These are phyloP conservation scores for Didymella sp. DNA, from an alignment of 2,329 filamentous ascomycete species.

Conservation along the genomic window DNA sequence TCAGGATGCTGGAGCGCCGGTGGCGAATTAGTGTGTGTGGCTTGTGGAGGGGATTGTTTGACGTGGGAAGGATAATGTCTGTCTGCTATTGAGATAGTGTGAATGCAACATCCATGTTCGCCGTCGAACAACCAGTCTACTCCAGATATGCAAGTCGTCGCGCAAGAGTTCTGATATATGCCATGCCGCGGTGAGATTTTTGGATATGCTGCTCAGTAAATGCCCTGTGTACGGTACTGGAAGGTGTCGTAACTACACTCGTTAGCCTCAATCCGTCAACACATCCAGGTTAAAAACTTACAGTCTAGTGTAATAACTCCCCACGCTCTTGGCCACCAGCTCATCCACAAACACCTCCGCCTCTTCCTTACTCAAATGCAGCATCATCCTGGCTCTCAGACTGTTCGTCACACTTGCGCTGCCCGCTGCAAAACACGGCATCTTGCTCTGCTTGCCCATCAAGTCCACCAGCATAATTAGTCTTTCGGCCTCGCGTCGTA, in stretches of 20 bases:
- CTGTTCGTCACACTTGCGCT: conserved; percentile 73
- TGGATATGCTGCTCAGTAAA: conserved; percentile 66
- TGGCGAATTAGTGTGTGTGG: neutral
- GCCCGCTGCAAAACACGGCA: conserved; percentile 80
- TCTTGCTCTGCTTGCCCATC: conserved; percentile 83
- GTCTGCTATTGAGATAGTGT: conserved; percentile 2
- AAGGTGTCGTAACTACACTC: conserved; percentile 76
- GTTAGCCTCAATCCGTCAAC: neutral
- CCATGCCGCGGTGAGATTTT: neutral
- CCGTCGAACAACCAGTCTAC: no score
- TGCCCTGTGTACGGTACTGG: conserved; percentile 86
- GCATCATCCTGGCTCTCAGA: conserved; percentile 76
- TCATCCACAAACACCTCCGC: conserved; percentile 84
- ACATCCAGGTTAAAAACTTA: conserved; percentile 54
- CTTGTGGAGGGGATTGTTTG: neutral
- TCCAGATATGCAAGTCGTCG: neutral
- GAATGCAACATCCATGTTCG: neutral
- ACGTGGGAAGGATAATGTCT: neutral
- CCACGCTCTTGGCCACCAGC: conserved; percentile 79
- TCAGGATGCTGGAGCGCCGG: neutral
- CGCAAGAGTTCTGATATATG: neutral
- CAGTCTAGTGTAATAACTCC: conserved; percentile 87
- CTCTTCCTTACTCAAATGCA: conserved; percentile 82
- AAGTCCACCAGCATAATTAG: conserved; percentile 82
- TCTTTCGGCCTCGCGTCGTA: conserved; percentile 79